Base-by-base conservation (phyloP, 768 basidiomycete species). In the Hygrophoropsis aurantiaca region DNA sequence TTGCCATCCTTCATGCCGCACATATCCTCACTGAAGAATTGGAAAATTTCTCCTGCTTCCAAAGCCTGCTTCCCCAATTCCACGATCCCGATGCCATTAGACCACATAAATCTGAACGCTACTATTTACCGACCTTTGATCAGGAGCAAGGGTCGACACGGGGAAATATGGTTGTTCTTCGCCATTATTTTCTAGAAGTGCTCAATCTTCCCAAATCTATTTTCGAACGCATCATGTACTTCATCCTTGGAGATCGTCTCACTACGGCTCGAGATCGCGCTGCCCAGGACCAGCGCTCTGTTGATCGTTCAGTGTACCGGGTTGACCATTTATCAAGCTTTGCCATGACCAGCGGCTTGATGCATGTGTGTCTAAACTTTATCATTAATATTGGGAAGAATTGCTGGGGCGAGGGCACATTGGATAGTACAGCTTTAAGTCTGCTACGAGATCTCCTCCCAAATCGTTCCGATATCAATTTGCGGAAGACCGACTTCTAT, bases 261-360 rank as follows among this genome's bases (percentile, higher is more conserved):
- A 57, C 56, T 11, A 57, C 56, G 25, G 56, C 40, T 1, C 53
- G 54, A 0, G 56, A 54, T 36, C 54, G 50, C 44, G 50, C 53
- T 3, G 56, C 56, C 0, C 57, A 58, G 43, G 57, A 56, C 40
- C 57, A 58, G 46, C 45, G 55, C 20, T 46, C 49, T 16, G 51
- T 58, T 18, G 57, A 58, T 26, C 40, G 51, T 3, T 58, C 57
- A 3, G n/a, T 16, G 21, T n/a, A 50, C 34, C 45, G 44, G 13
- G 46, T 58, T 49, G 54, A 58, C 38, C 54, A 53, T 26, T 32
- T 58, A 4, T 53, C 51, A 7, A 46, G 51, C 30, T 53, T 58
- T 24, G 18, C 44, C 9, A 56, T 58, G 52, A 26, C 49, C 47
- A 58, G 51, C 19, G 55, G 55, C 3, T 38, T 58, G 4, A 57